Evolutionary conservation across 148 eudicot genomes (phyloP).

Genomic region (Polygonum maritimum): DNA sequence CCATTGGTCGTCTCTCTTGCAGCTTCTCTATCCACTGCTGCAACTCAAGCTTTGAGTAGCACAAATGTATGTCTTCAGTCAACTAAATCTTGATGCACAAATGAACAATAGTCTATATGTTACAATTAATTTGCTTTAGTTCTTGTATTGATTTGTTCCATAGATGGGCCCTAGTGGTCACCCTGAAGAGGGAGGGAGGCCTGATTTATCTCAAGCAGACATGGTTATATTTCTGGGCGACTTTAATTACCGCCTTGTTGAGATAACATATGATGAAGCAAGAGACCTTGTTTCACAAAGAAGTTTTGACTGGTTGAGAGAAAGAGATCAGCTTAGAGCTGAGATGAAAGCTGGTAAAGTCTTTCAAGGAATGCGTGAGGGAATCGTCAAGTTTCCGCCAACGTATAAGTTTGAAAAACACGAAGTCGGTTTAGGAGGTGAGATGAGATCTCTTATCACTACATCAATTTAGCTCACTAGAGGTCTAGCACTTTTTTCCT

Average conservation of each 20-base stretch:
- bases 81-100: not conserved
- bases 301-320: constrained; percentile 95
- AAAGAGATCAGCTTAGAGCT: constrained; percentile 91
- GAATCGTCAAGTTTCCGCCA: constrained; percentile 84
- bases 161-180: constrained; percentile 34
- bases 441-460: not conserved
- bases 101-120: not conserved
- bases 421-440: constrained; percentile 94
- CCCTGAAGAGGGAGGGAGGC: constrained; percentile 66
- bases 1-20: constrained; percentile 64
- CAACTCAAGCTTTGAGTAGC: constrained; percentile 47
- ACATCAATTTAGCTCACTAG: not conserved
- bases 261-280: constrained; percentile 96
- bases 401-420: constrained; percentile 91
- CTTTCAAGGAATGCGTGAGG: constrained; percentile 99
- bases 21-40: constrained; percentile 73
- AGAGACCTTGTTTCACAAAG: constrained; percentile 97
- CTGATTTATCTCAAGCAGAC: constrained; percentile 91
- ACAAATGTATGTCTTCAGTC: constrained; percentile 43
- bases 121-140: not conserved
- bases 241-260: constrained; percentile 93
- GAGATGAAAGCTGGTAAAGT: constrained; percentile 98
- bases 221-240: constrained; percentile 84
- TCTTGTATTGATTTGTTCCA: not conserved
- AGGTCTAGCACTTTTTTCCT: not conserved